Conservation (phyloP, 163 green algal species). For the Scenedesmus sp. region DNA sequence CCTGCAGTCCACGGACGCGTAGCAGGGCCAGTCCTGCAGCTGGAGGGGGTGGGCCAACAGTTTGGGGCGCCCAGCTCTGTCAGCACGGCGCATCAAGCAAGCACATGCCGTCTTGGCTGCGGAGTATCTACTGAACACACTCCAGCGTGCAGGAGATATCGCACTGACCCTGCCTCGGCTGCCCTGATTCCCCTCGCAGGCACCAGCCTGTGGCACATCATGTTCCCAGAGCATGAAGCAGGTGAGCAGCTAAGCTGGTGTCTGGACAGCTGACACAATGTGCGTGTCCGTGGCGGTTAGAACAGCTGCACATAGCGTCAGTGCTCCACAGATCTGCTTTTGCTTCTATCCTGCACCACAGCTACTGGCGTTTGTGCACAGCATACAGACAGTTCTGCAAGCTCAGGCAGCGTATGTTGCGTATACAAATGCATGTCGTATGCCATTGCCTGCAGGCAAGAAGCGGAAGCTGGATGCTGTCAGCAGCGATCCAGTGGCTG, state of each 20-base stretch:
- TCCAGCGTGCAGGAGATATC: background rate
- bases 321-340: background rate
- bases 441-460: constrained; percentile 8
- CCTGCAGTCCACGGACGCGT: background rate
- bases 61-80: background rate
- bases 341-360: background rate
- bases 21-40: constrained; percentile 1
- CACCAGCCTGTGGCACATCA: constrained; percentile 21
- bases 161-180: constrained; percentile 4
- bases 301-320: background rate
- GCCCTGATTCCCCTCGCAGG: constrained; percentile 6
- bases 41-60: background rate
- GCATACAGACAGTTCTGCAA: background rate
- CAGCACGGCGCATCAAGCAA: background rate
- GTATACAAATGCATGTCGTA: background rate
- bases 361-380: background rate
- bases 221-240: constrained; percentile 29
- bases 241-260: background rate
- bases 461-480: constrained; percentile 35
- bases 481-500: background rate
- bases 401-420: background rate
- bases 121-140: background rate
- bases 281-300: background rate
- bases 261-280: background rate
- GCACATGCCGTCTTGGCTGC: background rate